phyloP scores from a whole-genome alignment of 306 rosid genomes.

The Aeschynomene evenia region DNA sequence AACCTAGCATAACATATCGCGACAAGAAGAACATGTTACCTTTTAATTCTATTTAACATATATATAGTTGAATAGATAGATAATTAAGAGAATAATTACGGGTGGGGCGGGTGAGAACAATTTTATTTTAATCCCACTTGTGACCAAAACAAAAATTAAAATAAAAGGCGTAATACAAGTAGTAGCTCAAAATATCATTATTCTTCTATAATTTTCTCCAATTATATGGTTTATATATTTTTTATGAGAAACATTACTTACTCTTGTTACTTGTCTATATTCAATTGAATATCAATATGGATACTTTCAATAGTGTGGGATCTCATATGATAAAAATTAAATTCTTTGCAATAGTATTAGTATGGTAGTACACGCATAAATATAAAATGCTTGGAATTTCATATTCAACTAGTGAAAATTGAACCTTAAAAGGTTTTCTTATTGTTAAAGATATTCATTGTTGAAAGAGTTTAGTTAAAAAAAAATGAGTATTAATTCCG shows the following conservation, averaged over 20 bases:
- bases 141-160: background rate
- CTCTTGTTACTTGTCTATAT: no score
- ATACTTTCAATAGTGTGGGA: no score
- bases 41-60: slow-evolving; percentile 31
- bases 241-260: no score
- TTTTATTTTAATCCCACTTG: slow-evolving; percentile 23
- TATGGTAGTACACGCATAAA: background rate
- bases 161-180: no score
- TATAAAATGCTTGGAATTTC: background rate
- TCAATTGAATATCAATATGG: no score
- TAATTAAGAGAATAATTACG: background rate
- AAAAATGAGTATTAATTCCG: background rate
- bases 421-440: no score
- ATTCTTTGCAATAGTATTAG: no score
- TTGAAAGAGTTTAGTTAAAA: background rate
- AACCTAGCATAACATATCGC: background rate
- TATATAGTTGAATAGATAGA: slow-evolving; percentile 1
- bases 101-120: slow-evolving; percentile 6
- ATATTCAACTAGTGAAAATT: background rate
- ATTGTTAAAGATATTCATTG: background rate
- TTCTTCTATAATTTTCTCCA: no score
- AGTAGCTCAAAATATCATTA: no score
- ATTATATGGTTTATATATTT: no score
- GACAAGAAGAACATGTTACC: slow-evolving; percentile 34
- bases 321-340: no score